Base-by-base conservation (phyloP, 2,329 filamentous ascomycete genomes). In the Pyrenochaeta sp. region DNA sequence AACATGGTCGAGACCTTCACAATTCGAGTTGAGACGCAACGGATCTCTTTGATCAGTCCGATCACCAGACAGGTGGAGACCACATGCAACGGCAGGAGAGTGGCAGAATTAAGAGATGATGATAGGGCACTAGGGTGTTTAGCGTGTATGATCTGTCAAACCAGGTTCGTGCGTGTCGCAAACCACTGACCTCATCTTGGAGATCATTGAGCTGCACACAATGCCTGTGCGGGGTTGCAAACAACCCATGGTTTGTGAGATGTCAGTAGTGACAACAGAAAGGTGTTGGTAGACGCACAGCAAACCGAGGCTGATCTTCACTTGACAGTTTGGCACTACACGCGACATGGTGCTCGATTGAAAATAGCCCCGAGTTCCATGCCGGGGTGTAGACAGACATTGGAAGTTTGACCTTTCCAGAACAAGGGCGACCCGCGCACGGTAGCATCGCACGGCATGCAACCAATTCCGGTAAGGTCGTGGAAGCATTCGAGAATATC, bases 401-500 rank as follows among this genome's bases (percentile, higher is more conserved):
- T 27, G 42, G 22, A 25, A 5, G 25, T 7, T n/a, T 44, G 42
- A 19, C 10, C 10, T 28, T 44, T 27, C 24, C 13, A 19, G 22
- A 10, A 43, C 40, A 43, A 43, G 40, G 19, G 24, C 40, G 22
- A 19, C 10, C 10, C 40, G 40, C 19, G 4, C 40, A 12, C 3
- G 25, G 2, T 25, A 6, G 25, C 6, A 19, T 13, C 28, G 30
- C 25, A 19, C 25, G 4, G 22, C 45, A n/a, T 19, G 13, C n/a
- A 30, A 13, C 28, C 55, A 39, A 27, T 44, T 53, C 28, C 13
- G 53, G 62, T 30, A 58, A 53, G 39, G 55, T 30, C 0, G 19
- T 58, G 24, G 61, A 66, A 61, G 39, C 19, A 44, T 68, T 68
- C 64, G 65, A 47, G 65, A 67, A 69, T 48, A 42, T 54, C 34